Evolutionary conservation across 2,329 filamentous ascomycete species (phyloP).

Genomic region (Aphanoascus verrucosus): DNA sequence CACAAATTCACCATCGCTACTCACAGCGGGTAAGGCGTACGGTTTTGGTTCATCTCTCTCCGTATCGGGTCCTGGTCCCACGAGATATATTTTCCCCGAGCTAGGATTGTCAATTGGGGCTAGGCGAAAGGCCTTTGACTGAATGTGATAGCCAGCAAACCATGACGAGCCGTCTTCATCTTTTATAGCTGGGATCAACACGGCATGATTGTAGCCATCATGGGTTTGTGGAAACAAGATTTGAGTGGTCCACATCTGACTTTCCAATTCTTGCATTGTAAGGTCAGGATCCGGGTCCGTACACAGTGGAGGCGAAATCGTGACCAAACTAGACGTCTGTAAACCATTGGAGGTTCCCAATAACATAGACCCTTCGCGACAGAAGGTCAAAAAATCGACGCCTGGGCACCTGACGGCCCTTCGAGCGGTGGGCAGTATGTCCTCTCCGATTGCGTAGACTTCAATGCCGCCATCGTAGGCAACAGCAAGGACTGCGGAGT

Average conservation of each 20-base stretch:
- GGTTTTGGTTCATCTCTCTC: constrained; percentile 52
- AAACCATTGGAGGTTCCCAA: constrained; percentile 61
- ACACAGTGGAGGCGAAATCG: constrained; percentile 70
- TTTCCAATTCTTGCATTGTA: constrained; percentile 49
- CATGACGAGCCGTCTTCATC: constrained; percentile 54
- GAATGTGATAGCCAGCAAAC: constrained; percentile 67
- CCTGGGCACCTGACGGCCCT: constrained; percentile 68
- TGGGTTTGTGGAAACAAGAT: constrained; percentile 76
- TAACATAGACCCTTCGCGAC: constrained; percentile 65
- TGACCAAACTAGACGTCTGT: constrained; percentile 57
- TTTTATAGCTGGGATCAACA: constrained; percentile 45
- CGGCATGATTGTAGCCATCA: constrained; percentile 65
- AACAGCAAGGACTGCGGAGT: constrained; percentile 69
- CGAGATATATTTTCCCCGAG: constrained; percentile 70
- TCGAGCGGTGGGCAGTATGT: constrained; percentile 54
- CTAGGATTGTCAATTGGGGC: constrained; percentile 64
- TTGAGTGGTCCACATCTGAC: constrained; percentile 72
- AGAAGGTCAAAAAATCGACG: constrained; percentile 65
- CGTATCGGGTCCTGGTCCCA: constrained; percentile 47
- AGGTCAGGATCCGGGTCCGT: constrained; percentile 46
- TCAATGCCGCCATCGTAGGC: constrained; percentile 86
- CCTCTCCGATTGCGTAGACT: constrained; percentile 61
- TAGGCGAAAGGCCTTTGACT: constrained; percentile 66
- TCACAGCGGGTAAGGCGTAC: constrained; percentile 57
- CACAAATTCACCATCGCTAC: constrained; percentile 59